Evolutionary conservation across 2,329 filamentous ascomycete species (phyloP), one percentile per base, ranked within the genome.

Genomic region (Amauroascus niger): DNA sequence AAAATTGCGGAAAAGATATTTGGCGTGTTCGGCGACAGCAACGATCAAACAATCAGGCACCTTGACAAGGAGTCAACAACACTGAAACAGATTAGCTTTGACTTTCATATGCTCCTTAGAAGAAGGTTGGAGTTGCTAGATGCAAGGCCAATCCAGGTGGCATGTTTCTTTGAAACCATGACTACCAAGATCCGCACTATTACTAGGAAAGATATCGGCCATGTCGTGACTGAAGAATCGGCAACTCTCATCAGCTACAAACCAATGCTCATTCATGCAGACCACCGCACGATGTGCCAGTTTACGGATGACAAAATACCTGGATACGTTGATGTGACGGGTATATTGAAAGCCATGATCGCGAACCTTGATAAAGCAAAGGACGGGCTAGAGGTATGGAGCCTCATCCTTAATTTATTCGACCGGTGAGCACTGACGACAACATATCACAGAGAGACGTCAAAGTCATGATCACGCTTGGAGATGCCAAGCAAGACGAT

Each of bases 21-120:
- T n/a, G n/a, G n/a, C n/a, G n/a, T n/a, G n/a, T n/a, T n/a, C n/a
- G n/a, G n/a, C n/a, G n/a, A n/a, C n/a, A n/a, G n/a, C n/a, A n/a
- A n/a, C n/a, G n/a, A n/a, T n/a, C n/a, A n/a, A n/a, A n/a, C n/a
- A n/a, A n/a, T n/a, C n/a, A n/a, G n/a, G n/a, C n/a, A n/a, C n/a
- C n/a, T n/a, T n/a, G n/a, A n/a, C n/a, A 41, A 41, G 37, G 37
- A n/a, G 14, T 6, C 37, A 41, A 41, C 37, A 41, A n/a, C 37
- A 32, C 28, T 6, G 28, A 47, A 28, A 28, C 9, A 47, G 44
- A 47, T 47, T 4, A 28, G 44, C 44, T 7, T 26, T 4, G 44
- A 47, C 26, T 47, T 47, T 22, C 44, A 47, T 22, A 47, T 47
- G 20, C 44, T 47, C 9, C 44, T 47, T 26, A 22, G 44, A 47